phyloP scores from a whole-genome alignment of 78 protist genomes.

The Blattamonas nauphoetae region DNA sequence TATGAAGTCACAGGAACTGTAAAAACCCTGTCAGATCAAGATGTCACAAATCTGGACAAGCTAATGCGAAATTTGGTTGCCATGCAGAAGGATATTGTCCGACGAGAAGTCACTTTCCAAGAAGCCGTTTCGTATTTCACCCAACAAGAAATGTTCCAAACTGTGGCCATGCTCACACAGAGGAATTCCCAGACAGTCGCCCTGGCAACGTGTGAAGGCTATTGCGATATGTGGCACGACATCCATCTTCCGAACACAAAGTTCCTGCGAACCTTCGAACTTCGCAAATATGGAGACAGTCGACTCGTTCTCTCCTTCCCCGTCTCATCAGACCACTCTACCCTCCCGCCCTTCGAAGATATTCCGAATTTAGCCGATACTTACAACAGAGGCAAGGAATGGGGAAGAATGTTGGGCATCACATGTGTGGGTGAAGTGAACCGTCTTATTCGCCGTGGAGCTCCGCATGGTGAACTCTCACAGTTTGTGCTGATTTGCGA shows the following conservation, averaged over 20 bases:
- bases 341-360: constrained; percentile 14
- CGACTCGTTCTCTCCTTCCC: neutral
- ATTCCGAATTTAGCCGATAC: neutral
- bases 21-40: neutral
- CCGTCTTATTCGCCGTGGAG: neutral
- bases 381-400: neutral
- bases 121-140: neutral
- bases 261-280: neutral
- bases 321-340: neutral
- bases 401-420: constrained; percentile 5
- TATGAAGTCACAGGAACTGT: neutral
- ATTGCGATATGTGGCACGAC: neutral
- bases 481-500: constrained; percentile 16
- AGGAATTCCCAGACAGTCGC: neutral
- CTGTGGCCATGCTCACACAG: neutral
- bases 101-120: neutral
- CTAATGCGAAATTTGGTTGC: neutral
- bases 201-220: neutral
- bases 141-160: neutral
- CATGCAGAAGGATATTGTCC: neutral
- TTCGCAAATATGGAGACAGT: neutral
- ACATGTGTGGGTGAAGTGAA: constrained; percentile 21
- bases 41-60: neutral
- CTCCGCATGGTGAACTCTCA: neutral
- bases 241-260: neutral